Conservation (phyloP, 371 early-diverging fungal species). For the Rhizopus stolonifer region DNA sequence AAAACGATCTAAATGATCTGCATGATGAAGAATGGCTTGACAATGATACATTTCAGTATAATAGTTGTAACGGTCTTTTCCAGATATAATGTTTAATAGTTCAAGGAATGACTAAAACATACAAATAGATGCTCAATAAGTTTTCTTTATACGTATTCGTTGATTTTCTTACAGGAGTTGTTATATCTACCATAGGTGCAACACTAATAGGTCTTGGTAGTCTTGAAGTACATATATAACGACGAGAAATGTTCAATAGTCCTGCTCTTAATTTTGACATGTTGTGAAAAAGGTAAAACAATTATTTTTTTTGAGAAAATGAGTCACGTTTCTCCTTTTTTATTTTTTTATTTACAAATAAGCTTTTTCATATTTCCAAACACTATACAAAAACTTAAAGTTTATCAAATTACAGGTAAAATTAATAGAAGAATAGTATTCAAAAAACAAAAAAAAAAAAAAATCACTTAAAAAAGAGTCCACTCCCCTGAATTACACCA, state of each 20-base stretch:
- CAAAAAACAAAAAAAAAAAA: too few relatives aligned
- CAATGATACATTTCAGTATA: slow-evolving; percentile 81
- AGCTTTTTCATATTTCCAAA: too few relatives aligned
- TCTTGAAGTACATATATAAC: slow-evolving; percentile 18
- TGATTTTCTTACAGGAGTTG: slow-evolving; percentile 62
- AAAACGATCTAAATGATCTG: slow-evolving; percentile 41
- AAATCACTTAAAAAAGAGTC: too few relatives aligned
- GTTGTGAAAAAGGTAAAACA: not conserved
- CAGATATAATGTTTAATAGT: slow-evolving; percentile 67
- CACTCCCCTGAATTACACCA: too few relatives aligned
- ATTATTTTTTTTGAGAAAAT: too few relatives aligned
- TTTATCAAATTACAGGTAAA: too few relatives aligned
- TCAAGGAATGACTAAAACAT: slow-evolving; percentile 69
- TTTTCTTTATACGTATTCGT: too few relatives aligned
- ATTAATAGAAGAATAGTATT: too few relatives aligned
- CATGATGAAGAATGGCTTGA: slow-evolving; percentile 60
- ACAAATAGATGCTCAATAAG: too few relatives aligned
- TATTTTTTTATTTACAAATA: too few relatives aligned
- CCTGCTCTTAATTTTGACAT: not conserved
- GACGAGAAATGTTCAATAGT: not conserved
- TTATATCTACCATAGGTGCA: slow-evolving; percentile 83
- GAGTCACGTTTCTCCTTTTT: too few relatives aligned
- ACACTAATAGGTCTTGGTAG: slow-evolving; percentile 58
- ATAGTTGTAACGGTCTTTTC: slow-evolving; percentile 54
- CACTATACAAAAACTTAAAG: too few relatives aligned